Percentiles rank a stretch among this genome's conserved stretches.
These are phyloP conservation scores for Blastomyces gilchristii DNA, from an alignment of 2,329 filamentous ascomycete species.

Conservation along the genomic window DNA sequence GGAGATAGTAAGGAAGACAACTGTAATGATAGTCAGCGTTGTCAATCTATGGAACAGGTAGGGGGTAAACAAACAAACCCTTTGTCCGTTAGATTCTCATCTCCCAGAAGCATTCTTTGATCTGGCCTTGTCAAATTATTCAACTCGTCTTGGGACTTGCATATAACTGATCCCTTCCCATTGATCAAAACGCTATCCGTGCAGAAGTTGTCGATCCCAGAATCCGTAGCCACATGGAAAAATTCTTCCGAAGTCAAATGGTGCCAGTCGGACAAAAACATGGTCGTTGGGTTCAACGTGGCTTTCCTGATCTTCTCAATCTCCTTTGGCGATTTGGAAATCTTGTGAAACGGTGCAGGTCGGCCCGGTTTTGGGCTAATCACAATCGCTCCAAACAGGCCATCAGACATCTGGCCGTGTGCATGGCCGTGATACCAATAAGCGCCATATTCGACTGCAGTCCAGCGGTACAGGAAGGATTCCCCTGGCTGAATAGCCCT, in stretches of 20 bases:
- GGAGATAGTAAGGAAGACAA: slow-evolving; percentile 7
- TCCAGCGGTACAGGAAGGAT: slow-evolving; percentile 25
- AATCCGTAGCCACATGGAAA: slow-evolving; percentile 15
- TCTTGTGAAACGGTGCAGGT: slow-evolving; percentile 39
- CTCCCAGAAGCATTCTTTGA: slow-evolving; percentile 17
- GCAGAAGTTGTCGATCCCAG: slow-evolving; percentile 38
- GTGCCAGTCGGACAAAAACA: slow-evolving; percentile 45
- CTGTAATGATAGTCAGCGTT: slow-evolving; percentile 6
- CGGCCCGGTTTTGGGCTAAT: slow-evolving; percentile 31
- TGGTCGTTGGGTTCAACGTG: slow-evolving; percentile 33
- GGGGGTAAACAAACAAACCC: slow-evolving; percentile 18
- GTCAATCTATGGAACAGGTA: background rate
- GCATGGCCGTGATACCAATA: slow-evolving; percentile 34
- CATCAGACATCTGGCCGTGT: slow-evolving; percentile 45
- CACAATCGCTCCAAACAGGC: slow-evolving; percentile 44
- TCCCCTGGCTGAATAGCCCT: slow-evolving; percentile 18
- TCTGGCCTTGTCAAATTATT: slow-evolving; percentile 19
- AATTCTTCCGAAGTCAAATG: slow-evolving; percentile 41
- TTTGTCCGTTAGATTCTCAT: slow-evolving; percentile 23
- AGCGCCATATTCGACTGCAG: slow-evolving; percentile 29
- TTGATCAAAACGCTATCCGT: slow-evolving; percentile 53
- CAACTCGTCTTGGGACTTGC: slow-evolving; percentile 39
- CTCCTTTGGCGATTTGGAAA: slow-evolving; percentile 29
- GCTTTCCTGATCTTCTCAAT: slow-evolving; percentile 37
- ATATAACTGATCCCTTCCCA: slow-evolving; percentile 48